Conservation (phyloP, 257 asterid genomes). For the Fraxinus americana region DNA sequence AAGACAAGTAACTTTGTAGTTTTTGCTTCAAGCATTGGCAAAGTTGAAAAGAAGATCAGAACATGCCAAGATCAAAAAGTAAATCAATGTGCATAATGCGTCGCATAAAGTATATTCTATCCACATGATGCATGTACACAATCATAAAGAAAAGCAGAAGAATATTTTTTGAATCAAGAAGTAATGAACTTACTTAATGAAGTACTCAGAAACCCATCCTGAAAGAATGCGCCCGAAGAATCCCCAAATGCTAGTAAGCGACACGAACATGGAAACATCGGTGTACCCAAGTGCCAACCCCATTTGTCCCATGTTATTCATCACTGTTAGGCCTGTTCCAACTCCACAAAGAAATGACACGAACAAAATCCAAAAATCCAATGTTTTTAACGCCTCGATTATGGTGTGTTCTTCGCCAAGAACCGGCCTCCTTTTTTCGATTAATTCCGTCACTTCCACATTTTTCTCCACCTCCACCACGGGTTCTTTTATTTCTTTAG, state of each 20-base stretch:
- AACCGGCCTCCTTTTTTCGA: slow-evolving; percentile 42
- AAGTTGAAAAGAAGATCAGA: slow-evolving; percentile 4
- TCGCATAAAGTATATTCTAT: slow-evolving; percentile 13
- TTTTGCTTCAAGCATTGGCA: neutral
- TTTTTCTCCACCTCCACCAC: slow-evolving; percentile 25
- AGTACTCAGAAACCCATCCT: slow-evolving; percentile 80
- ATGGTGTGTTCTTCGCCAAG: slow-evolving; percentile 90
- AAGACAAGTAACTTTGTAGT: neutral
- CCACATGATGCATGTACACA: neutral
- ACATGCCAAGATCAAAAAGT: neutral
- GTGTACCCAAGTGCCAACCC: slow-evolving; percentile 88
- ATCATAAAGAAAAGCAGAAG: neutral
- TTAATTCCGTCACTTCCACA: slow-evolving; percentile 9
- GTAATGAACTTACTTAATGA: slow-evolving; percentile 65
- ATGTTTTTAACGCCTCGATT: slow-evolving; percentile 52
- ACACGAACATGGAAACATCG: slow-evolving; percentile 91
- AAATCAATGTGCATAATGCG: neutral
- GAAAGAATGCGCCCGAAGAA: slow-evolving; percentile 89
- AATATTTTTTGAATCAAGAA: neutral
- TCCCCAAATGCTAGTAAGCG: slow-evolving; percentile 94
- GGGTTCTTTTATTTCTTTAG: neutral
- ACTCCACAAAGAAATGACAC: slow-evolving; percentile 33
- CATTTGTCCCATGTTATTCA: slow-evolving; percentile 93
- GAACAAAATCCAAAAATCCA: slow-evolving; percentile 91
- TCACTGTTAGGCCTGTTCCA: slow-evolving; percentile 91